Base-by-base conservation (phyloP, 106 monocot genomes). In the Allium fistulosum region DNA sequence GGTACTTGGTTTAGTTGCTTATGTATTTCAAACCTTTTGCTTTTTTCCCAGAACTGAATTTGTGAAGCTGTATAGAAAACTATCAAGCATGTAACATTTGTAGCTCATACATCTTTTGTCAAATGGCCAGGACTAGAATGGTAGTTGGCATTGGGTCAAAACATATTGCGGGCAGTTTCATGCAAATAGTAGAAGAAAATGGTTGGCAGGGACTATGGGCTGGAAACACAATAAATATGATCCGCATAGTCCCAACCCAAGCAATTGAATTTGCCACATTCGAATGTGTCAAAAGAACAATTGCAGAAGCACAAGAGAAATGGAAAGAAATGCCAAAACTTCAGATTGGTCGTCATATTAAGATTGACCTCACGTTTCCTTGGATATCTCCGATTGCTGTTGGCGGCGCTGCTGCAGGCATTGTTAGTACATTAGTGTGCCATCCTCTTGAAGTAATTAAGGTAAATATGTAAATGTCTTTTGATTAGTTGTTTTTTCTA, bases 391-490 rank as follows among this genome's bases (percentile, higher is more conserved):
- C 96, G 4, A 64, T 92, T 74, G 96, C 91, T 52, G 70, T 88
- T 69, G 96, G 86, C 70, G 96, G 96, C 49, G 96, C 96, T 6
- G 86, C 96, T 74, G 96, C 96, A 49, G 96, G 96, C 37, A 88
- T 96, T 57, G 84, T 82, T 28, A 88, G 91, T 81, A 92, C 96
- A 27, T 82, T 96, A 5, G 50, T 78, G 13, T 96, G 96, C 69
- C 96, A 96, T 79, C 96, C 96, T 61, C 88, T 96, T 51, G 96
- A 96, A 78, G 96, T 96, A 46, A 71, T 96, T 55, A 96, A 96
- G 87, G 94, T 94, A 65, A 78, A 11, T 59, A 0, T 22, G 22
- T 22, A 22, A 22, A 22, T 22, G 22, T 13, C 14, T 45, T 13
- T 60, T 61, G 11, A 48, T 59, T 47, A 17, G 17, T 18, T 63